phyloP scores from a whole-genome alignment of 2,329 filamentous ascomycete genomes.

The Cytospora leucostoma region DNA sequence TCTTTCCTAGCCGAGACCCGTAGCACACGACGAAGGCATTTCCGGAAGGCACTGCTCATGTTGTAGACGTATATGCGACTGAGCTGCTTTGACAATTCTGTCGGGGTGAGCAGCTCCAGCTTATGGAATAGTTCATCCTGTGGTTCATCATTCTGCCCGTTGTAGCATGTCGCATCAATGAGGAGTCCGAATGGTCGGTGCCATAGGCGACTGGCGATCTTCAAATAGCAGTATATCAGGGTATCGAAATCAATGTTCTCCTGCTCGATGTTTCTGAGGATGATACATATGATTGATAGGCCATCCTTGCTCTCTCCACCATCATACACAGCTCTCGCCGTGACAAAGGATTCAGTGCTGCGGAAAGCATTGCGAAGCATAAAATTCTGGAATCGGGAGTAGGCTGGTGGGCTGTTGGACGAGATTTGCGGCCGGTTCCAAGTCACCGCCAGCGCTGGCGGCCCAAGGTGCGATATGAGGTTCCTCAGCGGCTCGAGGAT shows the following conservation, averaged over 20 bases:
- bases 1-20: conserved; percentile 64
- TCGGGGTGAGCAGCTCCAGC: conserved; percentile 62
- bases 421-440: conserved; percentile 70
- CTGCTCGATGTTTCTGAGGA: conserved; percentile 66
- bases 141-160: conserved; percentile 62
- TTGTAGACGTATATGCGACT: conserved; percentile 69
- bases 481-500: conserved; percentile 62
- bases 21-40: conserved; percentile 66
- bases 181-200: conserved; percentile 68
- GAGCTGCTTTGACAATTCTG: conserved; percentile 60
- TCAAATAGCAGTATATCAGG: conserved; percentile 67
- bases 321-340: conserved; percentile 67
- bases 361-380: conserved; percentile 71
- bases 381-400: conserved; percentile 71
- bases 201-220: conserved; percentile 72
- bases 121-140: conserved; percentile 66
- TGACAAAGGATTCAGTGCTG: conserved; percentile 64
- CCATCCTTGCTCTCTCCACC: conserved; percentile 72
- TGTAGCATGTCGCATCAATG: conserved; percentile 71
- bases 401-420: conserved; percentile 61
- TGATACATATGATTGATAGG: conserved; percentile 68
- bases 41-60: conserved; percentile 70
- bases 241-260: conserved; percentile 67
- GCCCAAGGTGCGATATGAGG: conserved; percentile 66
- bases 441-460: conserved; percentile 67